Evolutionary conservation across 495 filamentous ascomycete genomes (phyloP).

Genomic region (Trichoderma asperelloides): DNA sequence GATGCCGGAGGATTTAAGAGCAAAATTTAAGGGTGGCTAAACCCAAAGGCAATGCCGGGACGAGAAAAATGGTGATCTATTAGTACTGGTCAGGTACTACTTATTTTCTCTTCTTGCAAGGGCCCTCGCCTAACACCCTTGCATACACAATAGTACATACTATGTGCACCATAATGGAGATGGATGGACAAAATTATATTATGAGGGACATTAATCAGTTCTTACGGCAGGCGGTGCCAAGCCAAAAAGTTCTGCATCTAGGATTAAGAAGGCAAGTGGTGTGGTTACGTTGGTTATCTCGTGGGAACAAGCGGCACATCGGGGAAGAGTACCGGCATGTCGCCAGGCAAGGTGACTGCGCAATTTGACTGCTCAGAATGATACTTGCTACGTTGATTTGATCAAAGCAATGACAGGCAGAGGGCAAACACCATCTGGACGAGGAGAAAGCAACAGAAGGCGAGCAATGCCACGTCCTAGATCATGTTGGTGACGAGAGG

Average conservation of each 20-base stretch:
- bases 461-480: not conserved
- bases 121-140: not conserved
- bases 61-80: not conserved
- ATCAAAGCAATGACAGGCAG: not conserved
- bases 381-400: not conserved
- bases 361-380: not conserved
- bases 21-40: not conserved
- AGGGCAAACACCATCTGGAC: not conserved
- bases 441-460: not conserved
- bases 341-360: not conserved
- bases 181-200: too few relatives aligned
- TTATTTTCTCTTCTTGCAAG: not conserved
- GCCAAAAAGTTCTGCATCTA: not conserved
- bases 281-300: not conserved
- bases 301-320: not conserved
- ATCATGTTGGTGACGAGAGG: not conserved
- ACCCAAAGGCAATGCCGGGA: not conserved
- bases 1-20: not conserved
- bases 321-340: not conserved
- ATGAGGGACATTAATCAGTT: not conserved
- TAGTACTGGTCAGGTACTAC: not conserved
- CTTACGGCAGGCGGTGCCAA: not conserved
- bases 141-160: not conserved
- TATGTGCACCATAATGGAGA: too few relatives aligned
- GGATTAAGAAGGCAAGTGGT: not conserved